A percentile compares a stretch with the other conserved stretches of the same genome.
phyloP scores from a whole-genome alignment of 768 basidiomycete genomes.

The Trametes cingulata region DNA sequence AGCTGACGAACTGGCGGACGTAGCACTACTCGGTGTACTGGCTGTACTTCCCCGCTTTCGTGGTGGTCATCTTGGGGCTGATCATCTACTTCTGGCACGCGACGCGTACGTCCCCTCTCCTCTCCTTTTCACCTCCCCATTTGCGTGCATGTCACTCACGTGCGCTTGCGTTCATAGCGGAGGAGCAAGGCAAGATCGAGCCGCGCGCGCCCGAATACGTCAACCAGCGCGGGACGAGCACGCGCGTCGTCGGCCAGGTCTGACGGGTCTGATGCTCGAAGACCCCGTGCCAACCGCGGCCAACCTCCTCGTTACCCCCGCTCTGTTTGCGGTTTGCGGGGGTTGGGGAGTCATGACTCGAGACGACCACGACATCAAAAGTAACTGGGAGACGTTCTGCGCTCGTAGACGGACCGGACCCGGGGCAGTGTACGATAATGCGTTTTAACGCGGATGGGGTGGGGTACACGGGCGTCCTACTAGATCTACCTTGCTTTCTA shows the following conservation, averaged over 20 bases:
- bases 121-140: background rate
- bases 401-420: too few relatives aligned
- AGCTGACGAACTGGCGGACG: constrained; percentile 3
- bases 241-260: constrained; percentile 22
- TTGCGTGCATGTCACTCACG: background rate
- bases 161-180: constrained; percentile 44
- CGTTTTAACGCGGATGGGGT: too few relatives aligned
- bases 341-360: too few relatives aligned
- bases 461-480: too few relatives aligned
- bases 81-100: constrained; percentile 86
- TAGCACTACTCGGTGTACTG: constrained; percentile 84
- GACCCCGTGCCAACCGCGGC: background rate
- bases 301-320: background rate
- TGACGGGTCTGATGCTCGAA: constrained; percentile 7
- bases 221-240: constrained; percentile 22
- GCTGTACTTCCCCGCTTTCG: constrained; percentile 85
- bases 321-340: background rate
- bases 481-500: too few relatives aligned
- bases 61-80: constrained; percentile 67
- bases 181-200: constrained; percentile 68
- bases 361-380: too few relatives aligned
- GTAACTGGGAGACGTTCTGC: too few relatives aligned
- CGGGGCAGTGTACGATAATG: too few relatives aligned
- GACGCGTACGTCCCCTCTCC: constrained; percentile 57
- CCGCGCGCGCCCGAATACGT: constrained; percentile 64